phyloP scores from a whole-genome alignment of 2,329 filamentous ascomycete genomes.

The Ophiostoma piceae region DNA sequence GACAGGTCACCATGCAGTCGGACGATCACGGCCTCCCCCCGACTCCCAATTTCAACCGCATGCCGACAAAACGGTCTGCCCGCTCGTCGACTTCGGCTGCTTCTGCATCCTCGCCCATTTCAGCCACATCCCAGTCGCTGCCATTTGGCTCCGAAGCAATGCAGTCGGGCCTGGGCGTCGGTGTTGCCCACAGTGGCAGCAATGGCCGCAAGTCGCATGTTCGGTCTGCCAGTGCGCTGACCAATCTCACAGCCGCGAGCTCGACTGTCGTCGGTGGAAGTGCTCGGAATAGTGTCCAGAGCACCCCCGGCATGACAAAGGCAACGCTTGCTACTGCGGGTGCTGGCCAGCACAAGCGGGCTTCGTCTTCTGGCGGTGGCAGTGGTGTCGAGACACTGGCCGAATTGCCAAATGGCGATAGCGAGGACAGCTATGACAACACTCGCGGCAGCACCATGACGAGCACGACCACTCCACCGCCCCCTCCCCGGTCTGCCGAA shows the following conservation, averaged over 20 bases:
- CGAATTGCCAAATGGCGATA: not conserved
- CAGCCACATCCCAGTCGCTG: conserved; percentile 2
- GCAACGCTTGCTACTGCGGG: not conserved
- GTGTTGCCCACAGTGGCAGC: not conserved
- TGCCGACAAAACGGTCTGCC: not conserved
- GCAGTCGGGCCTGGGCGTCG: not conserved
- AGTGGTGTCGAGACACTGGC: conserved; percentile 12
- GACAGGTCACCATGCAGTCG: not conserved
- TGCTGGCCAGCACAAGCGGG: conserved; percentile 17
- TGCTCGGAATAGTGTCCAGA: conserved; percentile 24
- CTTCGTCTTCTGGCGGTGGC: conserved; percentile 19
- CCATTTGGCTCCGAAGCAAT: not conserved
- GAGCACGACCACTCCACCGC: not conserved
- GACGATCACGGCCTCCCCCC: conserved; percentile 26
- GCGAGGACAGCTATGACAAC: not conserved
- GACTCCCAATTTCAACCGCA: conserved; percentile 18
- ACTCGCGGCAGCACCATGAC: not conserved
- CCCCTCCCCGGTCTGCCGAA: not conserved
- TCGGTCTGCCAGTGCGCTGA: conserved; percentile 22
- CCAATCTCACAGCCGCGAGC: conserved; percentile 17
- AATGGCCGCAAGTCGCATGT: conserved; percentile 11
- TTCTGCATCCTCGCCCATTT: conserved; percentile 12
- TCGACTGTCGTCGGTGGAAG: conserved; percentile 24
- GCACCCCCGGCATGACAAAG: conserved; percentile 13
- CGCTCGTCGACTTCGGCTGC: not conserved